phyloP scores from a whole-genome alignment of 2,329 filamentous ascomycete genomes.

The Alternaria gansuensis region DNA sequence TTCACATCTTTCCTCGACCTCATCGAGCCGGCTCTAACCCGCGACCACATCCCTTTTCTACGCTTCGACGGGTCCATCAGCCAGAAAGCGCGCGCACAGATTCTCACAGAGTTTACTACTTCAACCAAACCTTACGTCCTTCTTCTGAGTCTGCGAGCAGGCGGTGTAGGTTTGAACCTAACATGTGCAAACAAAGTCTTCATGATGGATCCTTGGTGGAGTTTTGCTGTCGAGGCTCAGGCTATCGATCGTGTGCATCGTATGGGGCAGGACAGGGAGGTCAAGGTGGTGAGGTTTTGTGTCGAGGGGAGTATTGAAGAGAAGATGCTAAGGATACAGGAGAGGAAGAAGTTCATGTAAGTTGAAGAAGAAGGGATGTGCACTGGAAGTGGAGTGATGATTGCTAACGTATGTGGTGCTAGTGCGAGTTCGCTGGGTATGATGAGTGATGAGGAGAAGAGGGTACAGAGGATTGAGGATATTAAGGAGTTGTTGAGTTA shows the following conservation, averaged over 20 bases:
- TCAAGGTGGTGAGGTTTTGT: conserved; percentile 87
- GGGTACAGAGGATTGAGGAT: conserved; percentile 87
- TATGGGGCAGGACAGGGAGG: conserved; percentile 90
- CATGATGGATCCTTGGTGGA: conserved; percentile 99
- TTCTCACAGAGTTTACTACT: conserved; percentile 74
- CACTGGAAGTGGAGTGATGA: fast-evolving
- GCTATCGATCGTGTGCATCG: conserved; percentile 97
- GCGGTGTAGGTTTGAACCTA: conserved; percentile 92
- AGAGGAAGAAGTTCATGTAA: conserved; percentile 94
- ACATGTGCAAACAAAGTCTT: conserved; percentile 89
- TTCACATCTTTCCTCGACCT: conserved; percentile 96
- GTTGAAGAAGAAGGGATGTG: conserved; percentile 50
- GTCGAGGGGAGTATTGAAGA: conserved; percentile 92
- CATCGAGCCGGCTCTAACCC: conserved; percentile 80
- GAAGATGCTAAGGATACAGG: conserved; percentile 91
- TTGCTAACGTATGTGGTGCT: conserved; percentile 40
- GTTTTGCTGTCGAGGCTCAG: conserved; percentile 93
- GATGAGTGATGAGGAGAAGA: conserved; percentile 95
- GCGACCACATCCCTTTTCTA: conserved; percentile 78
- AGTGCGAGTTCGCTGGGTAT: conserved; percentile 95
- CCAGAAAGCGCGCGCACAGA: conserved; percentile 82
- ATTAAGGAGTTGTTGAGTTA: conserved; percentile 85
- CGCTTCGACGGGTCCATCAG: conserved; percentile 91
- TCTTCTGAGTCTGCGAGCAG: conserved; percentile 84
- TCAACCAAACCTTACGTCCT: conserved; percentile 72